Evolutionary conservation across 768 basidiomycete genomes (phyloP).

Genomic region (Mycena metata): DNA sequence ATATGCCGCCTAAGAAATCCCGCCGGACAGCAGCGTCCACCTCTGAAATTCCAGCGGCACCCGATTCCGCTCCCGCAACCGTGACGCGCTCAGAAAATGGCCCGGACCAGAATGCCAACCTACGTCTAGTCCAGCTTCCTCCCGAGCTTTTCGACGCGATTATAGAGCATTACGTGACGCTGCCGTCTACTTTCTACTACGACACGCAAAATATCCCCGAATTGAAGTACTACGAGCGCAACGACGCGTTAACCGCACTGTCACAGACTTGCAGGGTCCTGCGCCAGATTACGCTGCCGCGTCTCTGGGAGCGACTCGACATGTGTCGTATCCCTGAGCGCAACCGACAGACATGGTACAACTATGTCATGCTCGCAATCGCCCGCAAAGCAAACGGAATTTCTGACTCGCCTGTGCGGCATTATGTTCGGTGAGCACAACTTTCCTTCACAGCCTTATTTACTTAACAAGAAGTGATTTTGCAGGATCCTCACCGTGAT

Average conservation of each 20-base stretch:
- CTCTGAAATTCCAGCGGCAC: not conserved
- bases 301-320: constrained; percentile 32
- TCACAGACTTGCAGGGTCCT: constrained; percentile 32
- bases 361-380: constrained; percentile 27
- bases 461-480: not conserved
- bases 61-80: no score
- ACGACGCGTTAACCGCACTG: constrained; percentile 29
- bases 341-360: constrained; percentile 10
- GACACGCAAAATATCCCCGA: constrained; percentile 5
- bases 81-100: not conserved
- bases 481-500: constrained; percentile 27
- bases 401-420: constrained; percentile 20
- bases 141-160: constrained; percentile 36
- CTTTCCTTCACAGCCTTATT: not conserved
- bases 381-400: constrained; percentile 31
- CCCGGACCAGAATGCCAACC: constrained; percentile 14
- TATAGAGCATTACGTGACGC: constrained; percentile 28
- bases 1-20: no score
- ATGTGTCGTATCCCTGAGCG: constrained; percentile 27
- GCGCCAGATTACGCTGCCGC: constrained; percentile 20
- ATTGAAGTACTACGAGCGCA: constrained; percentile 28
- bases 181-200: constrained; percentile 22
- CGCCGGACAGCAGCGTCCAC: no score
- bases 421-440: constrained; percentile 29
- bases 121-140: constrained; percentile 24